A percentile compares a stretch with the other conserved stretches of the same genome.
Evolutionary conservation across 2,329 filamentous ascomycete species (phyloP).

Genomic region (Ceratocystis eucalypticola): DNA sequence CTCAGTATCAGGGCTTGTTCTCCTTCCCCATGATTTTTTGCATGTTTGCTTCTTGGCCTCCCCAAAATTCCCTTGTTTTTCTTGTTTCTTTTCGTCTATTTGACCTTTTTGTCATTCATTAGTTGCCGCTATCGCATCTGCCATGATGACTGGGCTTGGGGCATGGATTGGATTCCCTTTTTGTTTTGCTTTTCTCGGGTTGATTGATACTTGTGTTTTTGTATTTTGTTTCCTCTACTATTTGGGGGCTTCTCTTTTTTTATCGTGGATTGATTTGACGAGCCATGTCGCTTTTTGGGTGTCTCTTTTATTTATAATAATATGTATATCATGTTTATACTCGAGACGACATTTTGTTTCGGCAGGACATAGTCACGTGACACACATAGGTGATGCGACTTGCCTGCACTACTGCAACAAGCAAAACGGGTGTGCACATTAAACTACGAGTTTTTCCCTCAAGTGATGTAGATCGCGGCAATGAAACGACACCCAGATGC

Average conservation of each 20-base stretch:
- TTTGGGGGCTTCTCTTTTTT: too few species aligned
- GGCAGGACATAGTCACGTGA: neutral
- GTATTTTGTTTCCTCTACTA: neutral
- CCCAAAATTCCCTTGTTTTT: neutral
- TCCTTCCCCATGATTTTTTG: neutral
- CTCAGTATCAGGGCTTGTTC: neutral
- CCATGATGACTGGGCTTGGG: neutral
- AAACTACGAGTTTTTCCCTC: neutral
- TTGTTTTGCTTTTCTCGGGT: neutral
- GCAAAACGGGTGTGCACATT: neutral
- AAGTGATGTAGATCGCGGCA: constrained; percentile 41
- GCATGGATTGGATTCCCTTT: neutral
- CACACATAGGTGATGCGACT: neutral
- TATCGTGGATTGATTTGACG: too few species aligned
- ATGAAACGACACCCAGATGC: constrained; percentile 44
- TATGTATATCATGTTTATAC: too few species aligned
- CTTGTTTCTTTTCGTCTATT: neutral
- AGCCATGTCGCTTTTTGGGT: neutral
- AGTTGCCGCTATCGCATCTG: neutral
- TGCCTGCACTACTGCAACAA: neutral
- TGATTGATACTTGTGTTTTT: constrained; percentile 4
- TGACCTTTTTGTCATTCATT: neutral
- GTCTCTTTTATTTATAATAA: neutral
- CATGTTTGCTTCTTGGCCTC: neutral
- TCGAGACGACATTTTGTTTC: too few species aligned